Base-by-base conservation (phyloP, 2,329 filamentous ascomycete species). In the Cladorrhinum sp. region DNA sequence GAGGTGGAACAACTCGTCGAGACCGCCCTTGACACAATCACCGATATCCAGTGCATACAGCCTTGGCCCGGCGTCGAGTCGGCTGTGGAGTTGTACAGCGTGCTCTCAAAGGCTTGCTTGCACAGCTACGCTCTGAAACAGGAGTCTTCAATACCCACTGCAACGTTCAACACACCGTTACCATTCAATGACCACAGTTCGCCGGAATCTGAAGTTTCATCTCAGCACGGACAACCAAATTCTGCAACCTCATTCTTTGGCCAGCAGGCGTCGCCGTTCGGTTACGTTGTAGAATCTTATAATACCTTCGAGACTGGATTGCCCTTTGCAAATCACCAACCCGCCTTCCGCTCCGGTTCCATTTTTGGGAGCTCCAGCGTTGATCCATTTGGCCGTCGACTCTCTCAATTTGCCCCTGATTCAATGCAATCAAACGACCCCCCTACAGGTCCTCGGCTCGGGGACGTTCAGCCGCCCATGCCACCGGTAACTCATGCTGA, bases 61-160 rank as follows among this genome's bases (percentile, higher is more conserved):
- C 84, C 93, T 62, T 98, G 95, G 95, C 95, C 95, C 0, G 95
- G 93, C 10, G 92, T 93, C 1, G 84, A 87, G 41, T 90, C 92
- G 16, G 92, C 93, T 2, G 86, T 91, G 9, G 86, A 95, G 67
- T 83, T 98, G 12, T 98, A 97, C 71, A 81, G 84, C n/a, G 92
- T 91, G 64, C 85, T 99, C 54, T 88, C 93, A 52, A 85, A 84
- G 60, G 92, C 93, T 12, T 96, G 93, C 69, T 79, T 98, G 69
- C 92, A 91, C 72, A 92, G 92, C 68, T 99, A 96, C 74, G 88
- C 93, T 64, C 84, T 78, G 7, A 79, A 80, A 23, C 77, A 82
- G 41, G 79, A 73, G n/a, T 32, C 73, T 72, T n/a, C 72, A 62
- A 72, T 72, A 22, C 70, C 66, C 23, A 69, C 71, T 6, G 76